phyloP scores from a whole-genome alignment of 2,329 filamentous ascomycete genomes.

The Elsinoe batatas region DNA sequence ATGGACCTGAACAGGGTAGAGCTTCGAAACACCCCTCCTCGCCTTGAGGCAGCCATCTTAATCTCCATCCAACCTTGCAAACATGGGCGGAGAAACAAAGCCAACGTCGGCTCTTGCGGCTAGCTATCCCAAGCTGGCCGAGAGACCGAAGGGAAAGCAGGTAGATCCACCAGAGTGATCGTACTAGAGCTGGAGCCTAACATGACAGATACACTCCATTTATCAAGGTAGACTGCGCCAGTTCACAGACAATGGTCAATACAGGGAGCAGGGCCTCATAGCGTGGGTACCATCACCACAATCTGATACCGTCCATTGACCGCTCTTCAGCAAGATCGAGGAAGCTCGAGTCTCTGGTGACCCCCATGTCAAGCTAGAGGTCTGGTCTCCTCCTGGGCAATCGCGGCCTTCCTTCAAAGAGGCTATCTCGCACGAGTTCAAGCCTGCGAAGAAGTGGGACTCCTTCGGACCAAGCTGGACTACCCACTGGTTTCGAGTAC shows the following conservation, averaged over 20 bases:
- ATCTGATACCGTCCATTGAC: not conserved
- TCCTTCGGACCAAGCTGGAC: conserved; percentile 92
- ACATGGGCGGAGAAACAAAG: conserved; percentile 31
- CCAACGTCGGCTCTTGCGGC: conserved; percentile 23
- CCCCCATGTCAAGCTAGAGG: conserved; percentile 71
- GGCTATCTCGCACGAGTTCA: conserved; percentile 60
- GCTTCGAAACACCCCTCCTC: not conserved
- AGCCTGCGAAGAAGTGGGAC: conserved; percentile 61
- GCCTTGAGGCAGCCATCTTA: not conserved
- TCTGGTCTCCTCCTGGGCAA: conserved; percentile 73
- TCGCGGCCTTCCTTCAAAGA: conserved; percentile 79
- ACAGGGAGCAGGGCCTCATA: conserved; percentile 28
- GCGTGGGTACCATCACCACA: conserved; percentile 44
- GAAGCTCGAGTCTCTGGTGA: conserved; percentile 58
- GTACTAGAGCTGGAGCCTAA: not conserved
- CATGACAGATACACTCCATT: conserved; percentile 58
- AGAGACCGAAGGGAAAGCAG: conserved; percentile 58
- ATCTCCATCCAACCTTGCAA: not conserved
- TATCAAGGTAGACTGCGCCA: conserved; percentile 74
- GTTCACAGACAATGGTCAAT: conserved; percentile 68
- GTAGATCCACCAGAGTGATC: conserved; percentile 1
- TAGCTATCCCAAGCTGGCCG: conserved; percentile 40
- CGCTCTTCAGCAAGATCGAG: conserved; percentile 53
- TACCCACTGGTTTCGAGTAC: conserved; percentile 91
- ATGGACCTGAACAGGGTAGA: not conserved